These are phyloP conservation scores for Lactarius pseudohatsudake DNA, from an alignment of 768 basidiomycete species.

Conservation along the genomic window DNA sequence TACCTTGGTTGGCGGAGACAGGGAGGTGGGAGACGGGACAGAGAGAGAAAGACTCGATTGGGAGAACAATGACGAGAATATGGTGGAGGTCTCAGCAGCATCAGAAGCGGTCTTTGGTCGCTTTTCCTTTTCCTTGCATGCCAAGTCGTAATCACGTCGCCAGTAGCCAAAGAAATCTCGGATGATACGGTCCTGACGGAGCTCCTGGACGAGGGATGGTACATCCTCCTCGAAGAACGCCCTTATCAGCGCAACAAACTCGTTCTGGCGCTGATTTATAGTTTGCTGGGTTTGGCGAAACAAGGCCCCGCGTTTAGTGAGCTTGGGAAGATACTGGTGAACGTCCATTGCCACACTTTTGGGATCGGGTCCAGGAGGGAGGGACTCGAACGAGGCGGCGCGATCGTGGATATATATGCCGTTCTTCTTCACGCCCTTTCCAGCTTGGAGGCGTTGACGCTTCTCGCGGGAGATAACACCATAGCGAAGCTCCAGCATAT, in stretches of 20 bases:
- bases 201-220: conserved; percentile 64
- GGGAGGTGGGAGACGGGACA: conserved; percentile 31
- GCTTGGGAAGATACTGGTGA: conserved; percentile 61
- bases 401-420: conserved; percentile 68
- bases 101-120: conserved; percentile 27
- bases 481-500: conserved; percentile 66
- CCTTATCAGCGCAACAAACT: conserved; percentile 59
- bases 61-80: conserved; percentile 61
- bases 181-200: conserved; percentile 55
- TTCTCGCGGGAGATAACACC: conserved; percentile 61
- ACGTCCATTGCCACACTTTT: conserved; percentile 68
- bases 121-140: conserved; percentile 41
- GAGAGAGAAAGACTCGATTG: conserved; percentile 38
- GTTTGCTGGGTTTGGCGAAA: conserved; percentile 71
- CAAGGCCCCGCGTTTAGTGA: conserved; percentile 69
- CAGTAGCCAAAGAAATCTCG: conserved; percentile 80
- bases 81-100: conserved; percentile 43
- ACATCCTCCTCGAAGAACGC: conserved; percentile 59
- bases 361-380: conserved; percentile 82
- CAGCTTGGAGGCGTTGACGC: conserved; percentile 61
- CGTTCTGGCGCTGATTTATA: conserved; percentile 58
- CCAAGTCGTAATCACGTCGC: conserved; percentile 67
- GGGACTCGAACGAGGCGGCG: conserved; percentile 82
- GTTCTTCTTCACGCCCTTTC: conserved; percentile 73
- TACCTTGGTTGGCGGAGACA: conserved; percentile 13